These are phyloP conservation scores for Dryas drummondii DNA, from an alignment of 306 rosid species.

Conservation along the genomic window DNA sequence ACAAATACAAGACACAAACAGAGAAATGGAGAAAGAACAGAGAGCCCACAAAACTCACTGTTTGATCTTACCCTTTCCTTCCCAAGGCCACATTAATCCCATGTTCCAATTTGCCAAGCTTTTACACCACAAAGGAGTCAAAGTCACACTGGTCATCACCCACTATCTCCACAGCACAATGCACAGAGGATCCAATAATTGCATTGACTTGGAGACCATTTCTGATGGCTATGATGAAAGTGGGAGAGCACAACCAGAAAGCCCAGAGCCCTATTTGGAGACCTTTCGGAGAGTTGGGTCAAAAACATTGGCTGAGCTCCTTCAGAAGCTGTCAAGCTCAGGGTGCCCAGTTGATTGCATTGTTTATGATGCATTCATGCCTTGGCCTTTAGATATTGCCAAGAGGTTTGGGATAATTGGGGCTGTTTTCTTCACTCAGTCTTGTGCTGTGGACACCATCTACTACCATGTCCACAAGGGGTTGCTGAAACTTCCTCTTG, in stretches of 20 bases:
- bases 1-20: background rate
- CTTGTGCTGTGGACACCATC: conserved; percentile 25
- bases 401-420: conserved; percentile 31
- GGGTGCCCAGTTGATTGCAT: conserved; percentile 29
- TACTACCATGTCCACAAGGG: conserved; percentile 31
- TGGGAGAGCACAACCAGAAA: background rate
- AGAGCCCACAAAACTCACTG: conserved; percentile 29
- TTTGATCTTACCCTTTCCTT: conserved; percentile 38
- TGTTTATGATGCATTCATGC: conserved; percentile 39
- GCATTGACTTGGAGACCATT: conserved; percentile 28
- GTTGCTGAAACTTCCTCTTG: conserved; percentile 24
- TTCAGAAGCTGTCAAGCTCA: conserved; percentile 23
- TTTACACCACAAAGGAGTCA: conserved; percentile 35
- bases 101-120: conserved; percentile 46
- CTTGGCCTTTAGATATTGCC: conserved; percentile 48
- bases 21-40: conserved; percentile 20
- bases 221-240: conserved; percentile 45
- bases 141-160: conserved; percentile 34
- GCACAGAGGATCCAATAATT: background rate
- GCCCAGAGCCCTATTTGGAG: background rate
- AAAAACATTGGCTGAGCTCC: conserved; percentile 24
- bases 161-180: conserved; percentile 6
- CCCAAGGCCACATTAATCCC: conserved; percentile 48
- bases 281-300: conserved; percentile 32
- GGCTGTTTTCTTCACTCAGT: conserved; percentile 32